Percentiles rank a stretch among this genome's conserved stretches.
These are phyloP conservation scores for Dalbergia cochinchinensis DNA, from an alignment of 306 rosid genomes.

Conservation along the genomic window DNA sequence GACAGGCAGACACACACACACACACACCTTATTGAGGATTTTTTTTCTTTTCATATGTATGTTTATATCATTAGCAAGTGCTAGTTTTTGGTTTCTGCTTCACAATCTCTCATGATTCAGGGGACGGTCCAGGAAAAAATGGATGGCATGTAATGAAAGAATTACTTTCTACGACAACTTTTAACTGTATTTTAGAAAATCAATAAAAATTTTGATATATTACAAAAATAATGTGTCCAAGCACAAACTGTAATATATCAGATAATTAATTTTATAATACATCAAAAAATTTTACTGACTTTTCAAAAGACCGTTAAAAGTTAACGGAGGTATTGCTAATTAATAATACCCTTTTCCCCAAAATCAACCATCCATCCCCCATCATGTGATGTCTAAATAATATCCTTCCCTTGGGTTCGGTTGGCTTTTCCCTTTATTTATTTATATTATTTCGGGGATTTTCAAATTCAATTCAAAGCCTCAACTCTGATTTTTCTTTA, in stretches of 20 bases:
- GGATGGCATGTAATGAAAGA: background rate
- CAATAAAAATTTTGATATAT: no score
- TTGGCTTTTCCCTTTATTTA: background rate
- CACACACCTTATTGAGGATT: background rate
- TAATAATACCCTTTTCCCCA: background rate
- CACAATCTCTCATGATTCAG: background rate
- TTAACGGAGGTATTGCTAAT: background rate
- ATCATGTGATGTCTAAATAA: background rate
- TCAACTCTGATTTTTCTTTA: background rate
- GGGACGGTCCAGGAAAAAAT: background rate
- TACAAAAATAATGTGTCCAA: no score
- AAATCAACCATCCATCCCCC: background rate
- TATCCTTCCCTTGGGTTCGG: background rate
- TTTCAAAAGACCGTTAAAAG: no score
- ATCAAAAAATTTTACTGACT: no score
- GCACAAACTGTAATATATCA: no score
- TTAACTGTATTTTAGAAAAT: no score
- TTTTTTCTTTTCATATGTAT: no score
- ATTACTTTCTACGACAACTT: no score
- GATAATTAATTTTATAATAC: no score
- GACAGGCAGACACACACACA: background rate
- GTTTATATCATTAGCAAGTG: background rate
- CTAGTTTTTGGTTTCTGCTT: background rate
- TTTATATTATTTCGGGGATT: background rate
- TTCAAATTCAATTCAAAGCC: slow-evolving; percentile 9